Conservation (phyloP, 1,284 basidiomycete species). For the Takashimella koratensis region DNA sequence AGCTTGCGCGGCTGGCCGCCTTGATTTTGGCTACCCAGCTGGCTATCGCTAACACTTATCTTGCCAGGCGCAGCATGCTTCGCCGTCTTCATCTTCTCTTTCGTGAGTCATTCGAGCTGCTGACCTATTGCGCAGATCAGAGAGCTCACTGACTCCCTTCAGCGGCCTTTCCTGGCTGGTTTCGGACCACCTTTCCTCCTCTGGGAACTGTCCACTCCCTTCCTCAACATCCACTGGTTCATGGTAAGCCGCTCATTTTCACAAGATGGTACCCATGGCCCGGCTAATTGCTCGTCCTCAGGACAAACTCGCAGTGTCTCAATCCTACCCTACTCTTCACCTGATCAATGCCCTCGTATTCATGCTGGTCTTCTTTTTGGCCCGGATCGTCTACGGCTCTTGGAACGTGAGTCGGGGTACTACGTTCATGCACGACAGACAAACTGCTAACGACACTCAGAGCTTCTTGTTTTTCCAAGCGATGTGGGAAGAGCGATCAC, state of each 20-base stretch:
- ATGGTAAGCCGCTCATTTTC: slow-evolving; percentile 18
- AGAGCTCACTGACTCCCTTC: background rate
- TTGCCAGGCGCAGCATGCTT: slow-evolving; percentile 23
- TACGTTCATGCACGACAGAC: too few relatives aligned
- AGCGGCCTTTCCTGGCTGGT: slow-evolving; percentile 36
- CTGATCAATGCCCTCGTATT: slow-evolving; percentile 31
- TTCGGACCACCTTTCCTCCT: slow-evolving; percentile 38
- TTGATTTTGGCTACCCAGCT: background rate
- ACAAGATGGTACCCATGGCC: background rate
- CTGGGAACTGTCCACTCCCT: slow-evolving; percentile 38
- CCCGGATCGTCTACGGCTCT: slow-evolving; percentile 32
- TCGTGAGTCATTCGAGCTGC: slow-evolving; percentile 16
- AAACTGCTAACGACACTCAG: too few relatives aligned
- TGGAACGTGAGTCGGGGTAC: slow-evolving; percentile 26
- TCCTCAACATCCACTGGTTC: slow-evolving; percentile 41
- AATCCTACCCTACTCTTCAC: slow-evolving; percentile 21
- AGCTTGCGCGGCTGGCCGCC: background rate
- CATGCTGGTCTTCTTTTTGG: slow-evolving; percentile 36
- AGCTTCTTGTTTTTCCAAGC: slow-evolving; percentile 29
- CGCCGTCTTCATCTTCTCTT: slow-evolving; percentile 33
- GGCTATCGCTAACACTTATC: background rate
- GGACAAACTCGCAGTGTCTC: slow-evolving; percentile 27
- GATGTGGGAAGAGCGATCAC: slow-evolving; percentile 22
- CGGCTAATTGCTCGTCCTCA: background rate
- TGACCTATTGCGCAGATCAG: background rate